A percentile compares a stretch with the other conserved stretches of the same genome.
These are phyloP conservation scores for Berberis vulgaris DNA, from an alignment of 164 flowering plant genomes.

Conservation along the genomic window DNA sequence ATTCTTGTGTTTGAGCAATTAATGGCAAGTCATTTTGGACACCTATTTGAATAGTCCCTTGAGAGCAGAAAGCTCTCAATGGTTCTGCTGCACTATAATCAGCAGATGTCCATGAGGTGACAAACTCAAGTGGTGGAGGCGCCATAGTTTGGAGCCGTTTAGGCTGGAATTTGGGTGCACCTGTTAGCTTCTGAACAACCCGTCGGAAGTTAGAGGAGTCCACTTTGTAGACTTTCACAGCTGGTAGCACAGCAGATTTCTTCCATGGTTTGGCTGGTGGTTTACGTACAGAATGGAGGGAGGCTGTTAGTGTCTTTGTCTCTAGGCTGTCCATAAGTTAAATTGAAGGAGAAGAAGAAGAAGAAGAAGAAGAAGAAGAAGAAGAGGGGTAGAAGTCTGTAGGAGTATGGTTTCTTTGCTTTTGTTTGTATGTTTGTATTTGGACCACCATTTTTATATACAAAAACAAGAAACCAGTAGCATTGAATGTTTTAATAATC, in stretches of 20 bases:
- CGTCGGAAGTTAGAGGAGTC: slow-evolving; percentile 21
- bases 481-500: too few species aligned
- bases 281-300: slow-evolving; percentile 24
- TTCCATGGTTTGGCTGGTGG: slow-evolving; percentile 17
- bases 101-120: background rate
- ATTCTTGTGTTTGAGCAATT: background rate
- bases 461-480: too few species aligned
- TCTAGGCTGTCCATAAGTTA: background rate
- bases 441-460: too few species aligned
- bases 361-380: background rate
- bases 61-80: background rate
- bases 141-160: slow-evolving; percentile 17
- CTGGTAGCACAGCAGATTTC: slow-evolving; percentile 21
- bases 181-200: slow-evolving; percentile 33
- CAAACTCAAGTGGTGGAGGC: slow-evolving; percentile 4
- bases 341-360: background rate
- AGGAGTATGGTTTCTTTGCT: too few species aligned
- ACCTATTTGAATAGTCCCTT: background rate
- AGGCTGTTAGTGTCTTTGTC: slow-evolving; percentile 2
- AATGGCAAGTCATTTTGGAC: background rate
- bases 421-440: too few species aligned
- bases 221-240: slow-evolving; percentile 28
- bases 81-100: background rate
- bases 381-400: too few species aligned
- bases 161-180: slow-evolving; percentile 8